These are phyloP conservation scores for Sarocladium brachiariae DNA, from an alignment of 2,329 filamentous ascomycete genomes.

Conservation along the genomic window DNA sequence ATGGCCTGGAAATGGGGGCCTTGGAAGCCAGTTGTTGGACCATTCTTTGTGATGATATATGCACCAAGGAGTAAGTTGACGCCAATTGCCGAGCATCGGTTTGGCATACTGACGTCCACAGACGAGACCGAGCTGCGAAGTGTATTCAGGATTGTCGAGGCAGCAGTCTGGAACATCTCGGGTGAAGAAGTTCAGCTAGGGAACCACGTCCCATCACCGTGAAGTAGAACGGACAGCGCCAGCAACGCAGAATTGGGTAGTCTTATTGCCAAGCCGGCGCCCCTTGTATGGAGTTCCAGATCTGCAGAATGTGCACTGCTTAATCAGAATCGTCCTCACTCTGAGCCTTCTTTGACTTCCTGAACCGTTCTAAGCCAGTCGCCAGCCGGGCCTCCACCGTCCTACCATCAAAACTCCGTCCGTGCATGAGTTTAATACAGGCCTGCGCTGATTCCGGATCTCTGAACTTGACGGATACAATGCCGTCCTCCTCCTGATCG, in stretches of 20 bases:
- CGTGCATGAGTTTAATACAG: slow-evolving; percentile 71
- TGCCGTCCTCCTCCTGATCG: slow-evolving; percentile 76
- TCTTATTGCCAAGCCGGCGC: background rate
- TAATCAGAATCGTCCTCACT: slow-evolving; percentile 34
- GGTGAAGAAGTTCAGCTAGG: slow-evolving; percentile 28
- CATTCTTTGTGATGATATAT: slow-evolving; percentile 76
- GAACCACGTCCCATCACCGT: background rate
- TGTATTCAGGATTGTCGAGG: slow-evolving; percentile 63
- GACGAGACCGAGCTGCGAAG: slow-evolving; percentile 60
- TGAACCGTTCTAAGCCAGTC: slow-evolving; percentile 65
- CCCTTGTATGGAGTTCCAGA: background rate
- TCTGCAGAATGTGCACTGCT: background rate
- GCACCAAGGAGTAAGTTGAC: slow-evolving; percentile 53
- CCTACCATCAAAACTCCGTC: slow-evolving; percentile 69
- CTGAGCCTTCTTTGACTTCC: slow-evolving; percentile 55
- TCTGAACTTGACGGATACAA: slow-evolving; percentile 78
- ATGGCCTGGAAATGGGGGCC: slow-evolving; percentile 62
- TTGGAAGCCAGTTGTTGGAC: slow-evolving; percentile 57
- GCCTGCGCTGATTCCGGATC: slow-evolving; percentile 62
- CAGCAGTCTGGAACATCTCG: slow-evolving; percentile 62
- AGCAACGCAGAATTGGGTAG: slow-evolving; percentile 6
- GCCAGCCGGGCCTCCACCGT: slow-evolving; percentile 65
- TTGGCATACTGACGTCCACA: slow-evolving; percentile 16
- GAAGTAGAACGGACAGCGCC: too few species aligned
- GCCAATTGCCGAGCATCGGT: slow-evolving; percentile 5